Evolutionary conservation across 306 rosid species (phyloP).

Genomic region (Clitoria ternatea): DNA sequence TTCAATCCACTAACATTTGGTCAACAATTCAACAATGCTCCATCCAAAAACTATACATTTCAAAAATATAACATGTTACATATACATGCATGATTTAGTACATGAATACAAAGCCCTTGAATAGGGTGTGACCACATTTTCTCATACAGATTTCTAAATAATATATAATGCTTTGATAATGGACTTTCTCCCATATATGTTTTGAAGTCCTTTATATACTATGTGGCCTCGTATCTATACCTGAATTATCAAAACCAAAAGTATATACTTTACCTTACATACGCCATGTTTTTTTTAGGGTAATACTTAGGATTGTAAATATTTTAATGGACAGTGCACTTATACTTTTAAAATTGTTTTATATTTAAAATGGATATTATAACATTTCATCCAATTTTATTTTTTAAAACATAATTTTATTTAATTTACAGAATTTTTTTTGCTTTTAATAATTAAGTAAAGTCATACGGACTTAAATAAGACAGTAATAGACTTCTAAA

Average conservation of each 20-base stretch:
- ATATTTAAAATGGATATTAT: no score
- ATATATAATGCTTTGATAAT: neutral
- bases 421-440: no score
- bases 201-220: neutral
- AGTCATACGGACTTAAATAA: no score
- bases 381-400: no score
- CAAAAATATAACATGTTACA: neutral
- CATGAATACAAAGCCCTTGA: constrained; percentile 11
- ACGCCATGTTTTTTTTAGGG: no score
- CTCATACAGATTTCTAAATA: neutral
- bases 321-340: no score
- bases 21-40: constrained; percentile 25
- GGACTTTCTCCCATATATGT: neutral
- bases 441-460: no score
- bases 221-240: neutral
- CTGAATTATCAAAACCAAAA: neutral
- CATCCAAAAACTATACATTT: neutral
- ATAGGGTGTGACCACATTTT: neutral
- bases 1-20: constrained; percentile 35
- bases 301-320: no score
- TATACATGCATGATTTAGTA: constrained; percentile 3
- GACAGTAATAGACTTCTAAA: no score
- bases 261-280: neutral
- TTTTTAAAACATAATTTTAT: no score
- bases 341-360: no score